Evolutionary conservation across 2,329 filamentous ascomycete species (phyloP).

Genomic region (Scolecobasidium constrictum): DNA sequence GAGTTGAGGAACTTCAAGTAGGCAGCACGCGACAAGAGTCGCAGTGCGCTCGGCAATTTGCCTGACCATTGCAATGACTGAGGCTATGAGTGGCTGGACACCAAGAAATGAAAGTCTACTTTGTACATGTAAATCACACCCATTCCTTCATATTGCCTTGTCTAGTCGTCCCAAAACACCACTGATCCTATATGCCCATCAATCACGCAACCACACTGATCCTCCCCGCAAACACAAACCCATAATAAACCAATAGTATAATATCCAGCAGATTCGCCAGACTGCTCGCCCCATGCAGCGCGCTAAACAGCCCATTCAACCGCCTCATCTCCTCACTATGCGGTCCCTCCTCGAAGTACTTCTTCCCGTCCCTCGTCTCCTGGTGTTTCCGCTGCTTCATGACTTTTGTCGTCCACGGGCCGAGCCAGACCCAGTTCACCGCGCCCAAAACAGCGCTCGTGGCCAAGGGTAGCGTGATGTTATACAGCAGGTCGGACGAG

Average conservation of each 20-base stretch:
- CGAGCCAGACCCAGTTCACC: slow-evolving; percentile 58
- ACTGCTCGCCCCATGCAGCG: slow-evolving; percentile 71
- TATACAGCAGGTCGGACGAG: slow-evolving; percentile 29
- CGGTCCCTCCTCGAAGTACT: slow-evolving; percentile 62
- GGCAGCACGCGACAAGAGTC: too few relatives aligned
- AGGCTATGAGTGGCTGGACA: too few relatives aligned
- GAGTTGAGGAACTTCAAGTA: too few relatives aligned
- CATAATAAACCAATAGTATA: slow-evolving; percentile 64
- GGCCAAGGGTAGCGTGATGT: slow-evolving; percentile 31
- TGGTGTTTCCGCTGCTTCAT: slow-evolving; percentile 72
- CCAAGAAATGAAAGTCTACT: too few relatives aligned
- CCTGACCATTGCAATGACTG: too few relatives aligned
- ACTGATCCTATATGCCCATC: too few relatives aligned
- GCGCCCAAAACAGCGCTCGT: slow-evolving; percentile 61
- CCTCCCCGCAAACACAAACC: slow-evolving; percentile 57
- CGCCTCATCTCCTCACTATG: slow-evolving; percentile 73
- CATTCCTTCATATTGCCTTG: too few relatives aligned
- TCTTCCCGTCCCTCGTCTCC: slow-evolving; percentile 84
- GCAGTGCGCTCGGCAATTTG: too few relatives aligned
- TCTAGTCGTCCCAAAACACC: too few relatives aligned
- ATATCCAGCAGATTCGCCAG: slow-evolving; percentile 66
- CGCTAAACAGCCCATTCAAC: slow-evolving; percentile 48
- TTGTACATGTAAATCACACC: too few relatives aligned
- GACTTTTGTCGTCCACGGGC: slow-evolving; percentile 62
- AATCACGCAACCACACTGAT: slow-evolving; percentile 26